Evolutionary conservation across 345 rosid genomes (phyloP), one percentile per base, ranked within the genome.

Genomic region (Diplotaxis tenuifolia): DNA sequence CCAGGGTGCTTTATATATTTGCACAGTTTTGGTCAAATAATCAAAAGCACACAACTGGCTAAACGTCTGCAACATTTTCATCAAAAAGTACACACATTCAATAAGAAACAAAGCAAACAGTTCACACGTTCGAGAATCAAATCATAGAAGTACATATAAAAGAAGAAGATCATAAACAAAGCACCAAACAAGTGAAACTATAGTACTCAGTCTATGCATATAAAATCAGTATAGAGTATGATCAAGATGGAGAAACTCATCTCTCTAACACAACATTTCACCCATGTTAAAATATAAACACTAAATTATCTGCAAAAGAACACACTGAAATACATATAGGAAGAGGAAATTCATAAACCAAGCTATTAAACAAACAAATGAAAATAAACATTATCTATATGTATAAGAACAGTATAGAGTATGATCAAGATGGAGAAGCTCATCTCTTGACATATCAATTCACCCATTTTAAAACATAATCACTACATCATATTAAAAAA

Each of bases 11-110:
- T 83, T 84, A 69, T 79, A 82, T 82, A 95, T 73, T 77, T 78
- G 86, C 10, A 92, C 97, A 7, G 82, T 70, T 81, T 90, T 90
- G 66, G 84, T 83, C 42, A 58, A 77, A 65, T 86, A 95, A 79
- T 95, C 96, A 73, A 86, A 95, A 22, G 81, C 40, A 72, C 99
- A 95, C 73, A 95, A 67, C 70, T 94, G 99, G 81, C 99, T 92
- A 84, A 90, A 95, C 47, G 97, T 95, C 99, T 95, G 90, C 59
- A 84, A 78, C 22, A 28, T 31, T 67, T 50, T 40, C 25, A 64
- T 14, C 0, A 29, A 23, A 42, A 54, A 22, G 3, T 5, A 40
- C 11, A 42, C 38, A 58, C 6, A 15, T 7, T 31, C 38, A 59
- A 22, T 21, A 29, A 34, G 31, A 57, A 38, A 7, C 7, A 65